These are phyloP conservation scores for Schrenkiella parvula DNA, from an alignment of 345 rosid genomes.

Conservation along the genomic window DNA sequence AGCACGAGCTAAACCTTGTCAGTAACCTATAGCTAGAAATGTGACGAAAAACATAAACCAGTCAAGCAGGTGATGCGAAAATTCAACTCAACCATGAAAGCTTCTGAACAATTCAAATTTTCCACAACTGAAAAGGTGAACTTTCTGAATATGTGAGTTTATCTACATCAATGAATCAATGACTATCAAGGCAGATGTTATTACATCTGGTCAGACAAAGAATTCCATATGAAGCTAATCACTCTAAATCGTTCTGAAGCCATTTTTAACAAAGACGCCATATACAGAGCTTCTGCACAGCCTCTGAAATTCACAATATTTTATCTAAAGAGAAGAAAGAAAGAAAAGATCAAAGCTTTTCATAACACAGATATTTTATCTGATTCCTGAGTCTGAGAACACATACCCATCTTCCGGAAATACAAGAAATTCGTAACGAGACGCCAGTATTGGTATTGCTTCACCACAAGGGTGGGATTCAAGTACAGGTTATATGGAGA, in stretches of 20 bases:
- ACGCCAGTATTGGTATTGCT: slow-evolving; percentile 95
- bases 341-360: neutral
- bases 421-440: slow-evolving; percentile 93
- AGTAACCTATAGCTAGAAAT: neutral
- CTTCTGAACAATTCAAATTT: neutral
- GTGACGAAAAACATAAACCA: neutral
- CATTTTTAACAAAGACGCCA: neutral
- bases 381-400: neutral
- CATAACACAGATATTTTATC: neutral
- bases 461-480: slow-evolving; percentile 77
- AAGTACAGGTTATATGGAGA: slow-evolving; percentile 81
- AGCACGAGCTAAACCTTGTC: neutral
- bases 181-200: neutral
- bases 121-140: neutral
- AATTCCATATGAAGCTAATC: neutral
- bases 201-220: neutral
- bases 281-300: neutral
- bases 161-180: neutral
- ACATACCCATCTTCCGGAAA: slow-evolving; percentile 90
- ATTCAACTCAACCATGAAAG: neutral
- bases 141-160: neutral
- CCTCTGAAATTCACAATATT: neutral
- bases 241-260: neutral
- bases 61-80: neutral
- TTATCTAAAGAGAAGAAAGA: neutral